Conservation (phyloP, 2,329 filamentous ascomycete genomes). For the Colletotrichum limetticola region DNA sequence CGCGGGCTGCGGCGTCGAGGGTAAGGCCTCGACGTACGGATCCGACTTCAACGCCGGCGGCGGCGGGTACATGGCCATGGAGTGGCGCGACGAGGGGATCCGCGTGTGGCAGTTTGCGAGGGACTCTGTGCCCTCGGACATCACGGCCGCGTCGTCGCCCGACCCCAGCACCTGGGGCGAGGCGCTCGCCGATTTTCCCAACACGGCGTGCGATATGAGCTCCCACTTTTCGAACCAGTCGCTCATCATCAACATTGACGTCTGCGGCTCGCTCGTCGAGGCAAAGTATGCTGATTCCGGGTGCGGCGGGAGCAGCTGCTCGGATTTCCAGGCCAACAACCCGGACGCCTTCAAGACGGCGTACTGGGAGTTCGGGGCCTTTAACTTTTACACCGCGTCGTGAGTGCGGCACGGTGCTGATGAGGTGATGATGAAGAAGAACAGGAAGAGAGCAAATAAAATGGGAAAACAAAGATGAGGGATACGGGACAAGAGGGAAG, state of each 20-base stretch:
- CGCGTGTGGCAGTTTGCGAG: slow-evolving; percentile 71
- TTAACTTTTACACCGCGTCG: slow-evolving; percentile 63
- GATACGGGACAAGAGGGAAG: neutral
- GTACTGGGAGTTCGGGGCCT: slow-evolving; percentile 73
- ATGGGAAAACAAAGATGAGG: neutral
- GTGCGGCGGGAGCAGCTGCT: slow-evolving; percentile 60
- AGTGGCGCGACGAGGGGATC: slow-evolving; percentile 70
- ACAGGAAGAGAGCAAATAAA: neutral
- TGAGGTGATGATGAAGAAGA: neutral
- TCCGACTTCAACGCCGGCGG: slow-evolving; percentile 60
- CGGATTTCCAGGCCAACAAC: slow-evolving; percentile 67
- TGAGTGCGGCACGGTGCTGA: neutral
- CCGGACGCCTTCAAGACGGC: slow-evolving; percentile 66
- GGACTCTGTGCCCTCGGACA: slow-evolving; percentile 59
- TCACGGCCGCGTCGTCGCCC: slow-evolving; percentile 58
- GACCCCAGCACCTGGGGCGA: slow-evolving; percentile 71
- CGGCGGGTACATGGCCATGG: slow-evolving; percentile 70
- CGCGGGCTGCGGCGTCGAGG: slow-evolving; percentile 66
- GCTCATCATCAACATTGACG: slow-evolving; percentile 73
- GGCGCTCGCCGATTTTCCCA: slow-evolving; percentile 73
- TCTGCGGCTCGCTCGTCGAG: slow-evolving; percentile 69
- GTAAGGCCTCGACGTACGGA: slow-evolving; percentile 58
- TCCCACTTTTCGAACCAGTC: slow-evolving; percentile 72
- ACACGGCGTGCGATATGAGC: slow-evolving; percentile 68
- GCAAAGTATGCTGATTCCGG: slow-evolving; percentile 57